Percentiles rank a stretch among this genome's conserved stretches.
These are phyloP conservation scores for Elsinoe necatrix DNA, from an alignment of 2,329 filamentous ascomycete species.

Conservation along the genomic window DNA sequence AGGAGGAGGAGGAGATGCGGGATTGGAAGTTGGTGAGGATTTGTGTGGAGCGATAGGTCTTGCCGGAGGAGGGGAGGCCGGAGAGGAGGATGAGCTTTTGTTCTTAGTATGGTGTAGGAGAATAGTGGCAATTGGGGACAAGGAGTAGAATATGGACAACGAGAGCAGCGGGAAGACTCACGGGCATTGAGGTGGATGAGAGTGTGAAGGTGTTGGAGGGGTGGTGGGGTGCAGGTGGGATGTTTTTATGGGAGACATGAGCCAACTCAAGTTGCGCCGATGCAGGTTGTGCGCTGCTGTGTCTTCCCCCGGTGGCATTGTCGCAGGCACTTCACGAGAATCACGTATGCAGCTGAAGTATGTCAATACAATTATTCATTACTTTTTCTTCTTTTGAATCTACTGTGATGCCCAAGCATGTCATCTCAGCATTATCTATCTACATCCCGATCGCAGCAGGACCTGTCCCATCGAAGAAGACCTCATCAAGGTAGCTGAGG, in stretches of 20 bases:
- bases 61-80: conserved; percentile 56
- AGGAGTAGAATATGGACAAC: background rate
- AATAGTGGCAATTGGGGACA: background rate
- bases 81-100: conserved; percentile 54
- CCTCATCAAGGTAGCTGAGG: conserved; percentile 14
- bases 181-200: background rate
- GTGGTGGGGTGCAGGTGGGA: background rate
- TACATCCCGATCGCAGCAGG: conserved; percentile 5
- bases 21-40: conserved; percentile 56
- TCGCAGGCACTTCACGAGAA: too few relatives aligned
- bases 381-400: too few relatives aligned
- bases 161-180: background rate
- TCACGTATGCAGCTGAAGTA: too few relatives aligned
- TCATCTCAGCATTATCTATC: background rate
- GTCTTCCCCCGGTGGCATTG: too few relatives aligned
- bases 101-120: background rate
- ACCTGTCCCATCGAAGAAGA: conserved; percentile 8
- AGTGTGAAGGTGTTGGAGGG: background rate
- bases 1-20: conserved; percentile 43
- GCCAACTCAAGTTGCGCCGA: background rate
- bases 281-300: background rate
- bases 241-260: background rate
- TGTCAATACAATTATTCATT: too few relatives aligned
- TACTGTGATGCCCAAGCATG: too few relatives aligned
- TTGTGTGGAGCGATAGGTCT: conserved; percentile 54